Evolutionary conservation across 768 basidiomycete species (phyloP), one percentile per base, ranked within the genome.

Genomic region (Leccinum rimulosum): DNA sequence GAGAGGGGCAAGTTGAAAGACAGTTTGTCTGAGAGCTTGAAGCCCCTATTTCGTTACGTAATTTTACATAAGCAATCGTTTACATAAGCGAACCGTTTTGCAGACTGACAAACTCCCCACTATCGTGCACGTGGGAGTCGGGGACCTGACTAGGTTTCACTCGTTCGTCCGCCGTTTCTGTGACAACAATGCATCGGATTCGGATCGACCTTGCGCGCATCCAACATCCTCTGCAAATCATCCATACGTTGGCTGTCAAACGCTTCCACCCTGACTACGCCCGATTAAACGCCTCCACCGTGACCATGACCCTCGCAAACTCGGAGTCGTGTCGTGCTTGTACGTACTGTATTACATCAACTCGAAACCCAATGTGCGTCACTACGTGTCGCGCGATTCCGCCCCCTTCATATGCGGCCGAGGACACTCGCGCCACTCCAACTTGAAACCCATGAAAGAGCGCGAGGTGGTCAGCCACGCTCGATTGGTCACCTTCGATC

Each of bases 141-240:
- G n/a, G n/a, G n/a, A n/a, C n/a, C n/a, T n/a, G n/a, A 27, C 27
- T 27, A 27, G 27, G 15, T 17, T 38, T 4, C 54, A 65, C 0
- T 72, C 72, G 22, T 72, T 70, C 57, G 61, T 58, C 31, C 72
- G 63, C 19, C 72, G 69, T 55, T 72, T 72, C 72, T 72, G 72
- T 17, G 54, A 53, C 50, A 58, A 22, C 8, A 30, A 31, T 40
- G 19, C 47, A 15, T 12, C 31, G 61, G 59, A 52, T 63, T 12
- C 31, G 62, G 59, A 52, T 63, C 65, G 5, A 65, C 68, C 64
- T 67, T 72, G 56, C 64, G 64, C 38, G 70, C 64, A 11, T 72
- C 71, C 61, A 73, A 50, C 57, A 65, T 58, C 12, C 57, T 52
- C 52, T 65, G 66, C 19, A 65, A 30, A 25, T 70, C 68, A n/a